A percentile compares a stretch with the other conserved stretches of the same genome.
phyloP scores from a whole-genome alignment of 257 asterid species.

The Cinchona pubescens region DNA sequence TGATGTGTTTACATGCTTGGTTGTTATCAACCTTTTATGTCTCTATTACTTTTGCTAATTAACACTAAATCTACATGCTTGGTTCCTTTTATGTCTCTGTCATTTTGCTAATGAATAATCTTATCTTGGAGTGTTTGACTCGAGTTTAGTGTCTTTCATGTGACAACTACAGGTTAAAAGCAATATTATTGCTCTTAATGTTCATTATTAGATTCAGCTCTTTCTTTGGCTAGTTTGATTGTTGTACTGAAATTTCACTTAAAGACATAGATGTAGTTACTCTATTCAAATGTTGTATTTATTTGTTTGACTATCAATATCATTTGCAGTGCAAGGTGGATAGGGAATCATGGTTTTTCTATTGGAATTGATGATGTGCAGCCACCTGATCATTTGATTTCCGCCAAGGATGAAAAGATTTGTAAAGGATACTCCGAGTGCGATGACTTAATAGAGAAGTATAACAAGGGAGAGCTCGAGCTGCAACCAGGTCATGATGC shows the following conservation, averaged over 20 bases:
- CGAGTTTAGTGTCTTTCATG: not conserved
- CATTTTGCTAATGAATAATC: not conserved
- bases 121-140: not conserved
- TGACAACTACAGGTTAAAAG: not conserved
- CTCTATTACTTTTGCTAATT: not conserved
- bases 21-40: not conserved
- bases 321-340: constrained; percentile 87
- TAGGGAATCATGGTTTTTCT: constrained; percentile 97
- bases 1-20: not conserved
- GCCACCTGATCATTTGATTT: constrained; percentile 57
- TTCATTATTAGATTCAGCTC: not conserved
- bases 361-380: constrained; percentile 93
- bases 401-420: constrained; percentile 55
- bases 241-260: not conserved
- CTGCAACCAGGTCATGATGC: constrained; percentile 79
- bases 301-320: constrained; percentile 9
- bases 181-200: not conserved
- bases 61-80: too few species aligned
- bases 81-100: too few species aligned
- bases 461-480: constrained; percentile 67
- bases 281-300: not conserved
- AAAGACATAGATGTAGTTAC: not conserved
- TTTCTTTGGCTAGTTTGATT: not conserved
- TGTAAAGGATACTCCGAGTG: constrained; percentile 55
- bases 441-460: constrained; percentile 52